Percentiles rank a stretch among this genome's conserved stretches.
These are phyloP conservation scores for Polyplosphaeria fusca DNA, from an alignment of 495 filamentous ascomycete genomes.

Conservation along the genomic window DNA sequence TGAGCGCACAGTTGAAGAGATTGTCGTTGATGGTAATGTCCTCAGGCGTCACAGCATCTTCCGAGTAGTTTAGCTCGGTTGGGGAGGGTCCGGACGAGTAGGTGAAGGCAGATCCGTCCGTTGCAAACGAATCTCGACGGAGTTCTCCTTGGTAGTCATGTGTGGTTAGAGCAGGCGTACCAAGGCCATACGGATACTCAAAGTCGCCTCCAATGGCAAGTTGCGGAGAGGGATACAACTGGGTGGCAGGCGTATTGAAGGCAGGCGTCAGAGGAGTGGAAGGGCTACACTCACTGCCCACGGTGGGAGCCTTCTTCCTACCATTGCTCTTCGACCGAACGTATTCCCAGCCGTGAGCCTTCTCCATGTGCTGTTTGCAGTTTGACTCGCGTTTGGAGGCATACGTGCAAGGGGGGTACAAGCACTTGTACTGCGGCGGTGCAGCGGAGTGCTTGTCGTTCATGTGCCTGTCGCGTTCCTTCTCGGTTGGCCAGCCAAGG, in stretches of 20 bases:
- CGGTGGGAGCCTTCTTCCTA: constrained; percentile 31
- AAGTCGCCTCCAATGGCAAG: constrained; percentile 15
- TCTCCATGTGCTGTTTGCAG: constrained; percentile 99
- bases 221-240: constrained; percentile 26
- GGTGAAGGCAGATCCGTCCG: constrained; percentile 26
- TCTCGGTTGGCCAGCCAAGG: constrained; percentile 93
- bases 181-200: constrained; percentile 15
- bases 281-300: constrained; percentile 31
- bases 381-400: constrained; percentile 95
- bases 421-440: constrained; percentile 74
- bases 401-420: constrained; percentile 84
- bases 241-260: constrained; percentile 24
- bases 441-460: constrained; percentile 90
- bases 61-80: constrained; percentile 30
- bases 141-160: constrained; percentile 26
- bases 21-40: constrained; percentile 32
- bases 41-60: constrained; percentile 37
- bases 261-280: constrained; percentile 32
- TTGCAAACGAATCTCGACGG: constrained; percentile 28
- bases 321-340: constrained; percentile 88
- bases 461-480: constrained; percentile 90
- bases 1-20: constrained; percentile 31
- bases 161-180: constrained; percentile 23
- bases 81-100: constrained; percentile 34
- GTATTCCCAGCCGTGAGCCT: constrained; percentile 87